phyloP scores from a whole-genome alignment of 148 eudicot genomes.

The Chenopodium formosanum region DNA sequence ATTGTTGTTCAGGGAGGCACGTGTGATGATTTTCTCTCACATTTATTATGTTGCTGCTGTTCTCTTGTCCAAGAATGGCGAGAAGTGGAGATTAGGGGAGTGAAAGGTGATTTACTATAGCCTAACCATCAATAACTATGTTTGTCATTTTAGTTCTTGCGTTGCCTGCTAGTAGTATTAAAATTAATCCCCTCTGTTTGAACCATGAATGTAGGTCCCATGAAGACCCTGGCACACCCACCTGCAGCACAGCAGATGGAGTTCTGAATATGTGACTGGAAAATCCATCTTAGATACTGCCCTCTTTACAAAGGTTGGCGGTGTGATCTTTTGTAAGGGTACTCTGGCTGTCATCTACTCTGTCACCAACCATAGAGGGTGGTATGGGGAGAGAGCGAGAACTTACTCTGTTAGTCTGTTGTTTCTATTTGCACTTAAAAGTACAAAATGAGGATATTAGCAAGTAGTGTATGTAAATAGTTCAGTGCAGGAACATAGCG shows the following conservation, averaged over 20 bases:
- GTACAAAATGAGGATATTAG: background rate
- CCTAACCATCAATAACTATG: background rate
- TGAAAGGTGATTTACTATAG: constrained; percentile 22
- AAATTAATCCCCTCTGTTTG: background rate
- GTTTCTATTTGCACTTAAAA: background rate
- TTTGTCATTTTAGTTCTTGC: background rate
- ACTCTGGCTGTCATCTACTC: too few species aligned
- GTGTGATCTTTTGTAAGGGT: too few species aligned
- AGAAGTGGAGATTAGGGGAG: constrained; percentile 82
- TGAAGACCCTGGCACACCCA: constrained; percentile 28
- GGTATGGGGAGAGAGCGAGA: too few species aligned
- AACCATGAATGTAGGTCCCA: constrained; percentile 23
- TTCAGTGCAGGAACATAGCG: background rate
- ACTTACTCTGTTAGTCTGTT: too few species aligned
- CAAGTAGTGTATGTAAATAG: background rate
- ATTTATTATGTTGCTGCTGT: constrained; percentile 94
- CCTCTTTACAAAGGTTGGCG: background rate
- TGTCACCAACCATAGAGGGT: background rate
- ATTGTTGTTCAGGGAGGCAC: constrained; percentile 64
- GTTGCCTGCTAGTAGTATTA: background rate
- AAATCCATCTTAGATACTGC: background rate
- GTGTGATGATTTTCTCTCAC: constrained; percentile 88
- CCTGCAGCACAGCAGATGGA: constrained; percentile 37
- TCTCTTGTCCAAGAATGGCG: constrained; percentile 99
- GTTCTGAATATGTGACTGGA: background rate